phyloP scores from a whole-genome alignment of 495 filamentous ascomycete species.

The Venustampulla echinocandica region DNA sequence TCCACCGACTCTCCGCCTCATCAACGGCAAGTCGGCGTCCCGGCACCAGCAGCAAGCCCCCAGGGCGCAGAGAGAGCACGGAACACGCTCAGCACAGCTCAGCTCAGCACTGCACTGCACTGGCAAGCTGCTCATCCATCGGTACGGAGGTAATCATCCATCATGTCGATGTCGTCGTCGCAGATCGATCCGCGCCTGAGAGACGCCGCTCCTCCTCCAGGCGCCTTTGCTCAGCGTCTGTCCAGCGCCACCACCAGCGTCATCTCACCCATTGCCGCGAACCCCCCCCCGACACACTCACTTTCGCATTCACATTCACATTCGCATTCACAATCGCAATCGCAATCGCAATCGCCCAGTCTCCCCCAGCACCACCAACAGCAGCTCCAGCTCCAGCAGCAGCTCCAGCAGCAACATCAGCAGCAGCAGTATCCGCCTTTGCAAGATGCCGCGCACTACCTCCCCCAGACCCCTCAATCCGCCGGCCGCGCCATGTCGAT shows the following conservation, averaged over 20 bases:
- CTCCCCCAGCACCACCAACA: constrained; percentile 2
- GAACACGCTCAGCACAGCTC: neutral
- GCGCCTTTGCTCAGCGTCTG: neutral
- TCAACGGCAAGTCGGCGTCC: neutral
- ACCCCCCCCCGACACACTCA: neutral
- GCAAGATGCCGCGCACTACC: constrained; percentile 8
- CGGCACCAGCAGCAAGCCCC: neutral
- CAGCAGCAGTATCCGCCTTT: constrained; percentile 9
- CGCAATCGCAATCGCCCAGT: neutral
- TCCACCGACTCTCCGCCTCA: no score
- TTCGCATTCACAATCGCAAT: neutral
- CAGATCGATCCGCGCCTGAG: neutral
- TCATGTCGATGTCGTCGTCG: neutral
- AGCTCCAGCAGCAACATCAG: no score
- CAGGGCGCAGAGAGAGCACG: neutral
- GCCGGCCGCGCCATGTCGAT: constrained; percentile 3
- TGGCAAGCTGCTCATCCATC: neutral
- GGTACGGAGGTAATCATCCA: neutral
- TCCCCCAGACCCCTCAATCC: constrained; percentile 18
- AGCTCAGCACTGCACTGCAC: neutral
- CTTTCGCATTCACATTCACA: neutral
- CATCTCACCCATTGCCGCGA: constrained; percentile 2
- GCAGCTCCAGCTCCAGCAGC: no score
- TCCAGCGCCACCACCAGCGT: neutral
- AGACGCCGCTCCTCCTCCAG: neutral